Evolutionary conservation across 2,329 filamentous ascomycete species (phyloP).

Genomic region (Tolypocladium guangdongense): DNA sequence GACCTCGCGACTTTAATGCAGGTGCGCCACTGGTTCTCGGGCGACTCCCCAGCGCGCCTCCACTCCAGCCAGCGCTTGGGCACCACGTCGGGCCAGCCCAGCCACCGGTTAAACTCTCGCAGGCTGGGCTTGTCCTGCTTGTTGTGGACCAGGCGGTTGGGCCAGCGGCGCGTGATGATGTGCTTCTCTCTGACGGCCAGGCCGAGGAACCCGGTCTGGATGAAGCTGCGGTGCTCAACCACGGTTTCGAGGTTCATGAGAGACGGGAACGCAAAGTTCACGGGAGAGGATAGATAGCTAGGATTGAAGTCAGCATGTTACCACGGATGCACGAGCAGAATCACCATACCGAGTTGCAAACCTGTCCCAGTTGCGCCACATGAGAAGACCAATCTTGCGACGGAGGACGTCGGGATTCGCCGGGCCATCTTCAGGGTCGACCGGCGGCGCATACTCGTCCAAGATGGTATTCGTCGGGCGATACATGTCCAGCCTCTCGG

Average conservation of each 20-base stretch:
- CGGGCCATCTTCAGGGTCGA: background rate
- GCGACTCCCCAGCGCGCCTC: slow-evolving; percentile 8
- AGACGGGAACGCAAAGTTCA: slow-evolving; percentile 2
- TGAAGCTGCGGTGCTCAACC: slow-evolving; percentile 1
- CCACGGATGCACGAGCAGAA: background rate
- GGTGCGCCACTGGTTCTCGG: background rate
- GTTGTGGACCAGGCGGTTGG: slow-evolving; percentile 9
- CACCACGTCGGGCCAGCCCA: slow-evolving; percentile 10
- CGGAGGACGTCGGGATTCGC: slow-evolving; percentile 1
- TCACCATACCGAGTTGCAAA: slow-evolving; percentile 9
- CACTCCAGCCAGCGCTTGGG: slow-evolving; percentile 17
- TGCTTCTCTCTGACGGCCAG: slow-evolving; percentile 9
- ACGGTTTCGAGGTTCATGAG: background rate
- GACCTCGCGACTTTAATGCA: background rate
- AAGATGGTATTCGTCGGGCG: slow-evolving; percentile 1
- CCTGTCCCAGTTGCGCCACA: slow-evolving; percentile 15
- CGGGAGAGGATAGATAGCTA: slow-evolving; percentile 4
- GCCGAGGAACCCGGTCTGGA: slow-evolving; percentile 8
- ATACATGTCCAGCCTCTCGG: slow-evolving; percentile 3
- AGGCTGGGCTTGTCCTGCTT: slow-evolving; percentile 3
- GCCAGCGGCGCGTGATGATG: slow-evolving; percentile 11
- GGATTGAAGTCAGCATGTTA: background rate
- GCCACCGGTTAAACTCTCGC: slow-evolving; percentile 10
- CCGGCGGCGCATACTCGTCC: slow-evolving; percentile 10
- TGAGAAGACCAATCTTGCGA: slow-evolving; percentile 9